Base-by-base conservation (phyloP, 352 stramenopile genomes). In the Phytophthora fragariae region DNA sequence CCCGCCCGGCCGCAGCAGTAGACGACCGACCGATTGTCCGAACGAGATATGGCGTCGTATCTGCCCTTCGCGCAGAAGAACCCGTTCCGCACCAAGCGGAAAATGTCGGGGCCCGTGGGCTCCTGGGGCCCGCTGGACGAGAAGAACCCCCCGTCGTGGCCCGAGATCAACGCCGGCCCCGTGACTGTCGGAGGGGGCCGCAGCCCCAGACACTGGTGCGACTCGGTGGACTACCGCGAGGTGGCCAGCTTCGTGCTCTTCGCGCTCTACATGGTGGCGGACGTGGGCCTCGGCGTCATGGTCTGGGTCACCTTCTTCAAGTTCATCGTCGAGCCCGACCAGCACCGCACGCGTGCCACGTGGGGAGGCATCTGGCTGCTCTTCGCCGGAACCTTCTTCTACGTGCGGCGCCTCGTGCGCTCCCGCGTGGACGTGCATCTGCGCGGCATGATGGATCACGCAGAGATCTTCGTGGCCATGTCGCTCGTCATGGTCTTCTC, bases 271-370 rank as follows among this genome's bases (percentile, higher is more conserved):
- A 79, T 80, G 46, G 76, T 89, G 47, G 39, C 62, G 15, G 76
- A 90, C 46, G 70, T 89, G 31, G 78, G 69, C 3, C 63, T 86
- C 5, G 79, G 70, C 59, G 84, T 91, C 47, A 82, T 81, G 61
- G 75, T 80, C 24, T 91, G 84, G 84, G 73, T 89, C 47, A 76
- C 81, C 12, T 90, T 91, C 62, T 91, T 90, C 78, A 90, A 90
- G 70, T 90, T 87, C 64, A 76, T 90, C 37, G 71, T 91, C 41
- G 76, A 88, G 58, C 79, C 84, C 0, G 76, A 88, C 17, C 72
- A 85, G 41, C 67, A 77, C 46, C 81, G 73, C 65, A 76, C 79
- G 50, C 79, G 81, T 24, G 75, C 82, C 12, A 84, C 75, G 4
- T 87, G 81, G 76, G 80, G 79, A n/a, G 76, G 79, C 55, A 62